These are phyloP conservation scores for Leishmania tropica DNA, from an alignment of 208 protist genomes.

Conservation along the genomic window DNA sequence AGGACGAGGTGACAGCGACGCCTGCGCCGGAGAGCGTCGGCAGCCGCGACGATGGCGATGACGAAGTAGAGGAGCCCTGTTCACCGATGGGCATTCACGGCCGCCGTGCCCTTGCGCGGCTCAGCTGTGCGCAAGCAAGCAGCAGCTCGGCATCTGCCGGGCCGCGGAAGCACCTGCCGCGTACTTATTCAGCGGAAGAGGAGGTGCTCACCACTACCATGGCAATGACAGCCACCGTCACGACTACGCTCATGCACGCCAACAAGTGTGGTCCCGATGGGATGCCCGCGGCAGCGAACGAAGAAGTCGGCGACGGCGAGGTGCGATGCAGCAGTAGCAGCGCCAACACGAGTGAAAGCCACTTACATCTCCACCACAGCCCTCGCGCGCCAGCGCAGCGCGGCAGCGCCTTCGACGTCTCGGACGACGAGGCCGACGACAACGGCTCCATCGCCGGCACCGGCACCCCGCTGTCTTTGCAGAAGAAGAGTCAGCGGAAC, in stretches of 20 bases:
- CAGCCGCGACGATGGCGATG: neutral
- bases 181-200: conserved; percentile 14
- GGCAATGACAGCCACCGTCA: neutral
- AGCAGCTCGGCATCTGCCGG: conserved; percentile 5
- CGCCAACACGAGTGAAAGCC: neutral
- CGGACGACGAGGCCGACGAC: conserved; percentile 10
- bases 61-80: conserved; percentile 16
- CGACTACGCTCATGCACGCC: neutral
- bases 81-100: conserved; percentile 5
- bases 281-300: neutral
- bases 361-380: neutral
- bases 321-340: neutral
- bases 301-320: neutral
- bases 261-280: neutral
- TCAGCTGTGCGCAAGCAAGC: conserved; percentile 7
- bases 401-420: conserved; percentile 18
- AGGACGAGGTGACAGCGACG: neutral
- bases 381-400: neutral
- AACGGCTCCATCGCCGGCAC: neutral
- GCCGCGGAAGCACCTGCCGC: neutral
- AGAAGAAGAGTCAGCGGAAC: neutral
- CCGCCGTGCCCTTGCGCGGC: conserved; percentile 9
- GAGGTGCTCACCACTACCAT: neutral
- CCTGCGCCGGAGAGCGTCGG: neutral
- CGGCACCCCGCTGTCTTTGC: neutral